Base-by-base conservation (phyloP, 164 flowering plant species). In the Cinnamomum chago region DNA sequence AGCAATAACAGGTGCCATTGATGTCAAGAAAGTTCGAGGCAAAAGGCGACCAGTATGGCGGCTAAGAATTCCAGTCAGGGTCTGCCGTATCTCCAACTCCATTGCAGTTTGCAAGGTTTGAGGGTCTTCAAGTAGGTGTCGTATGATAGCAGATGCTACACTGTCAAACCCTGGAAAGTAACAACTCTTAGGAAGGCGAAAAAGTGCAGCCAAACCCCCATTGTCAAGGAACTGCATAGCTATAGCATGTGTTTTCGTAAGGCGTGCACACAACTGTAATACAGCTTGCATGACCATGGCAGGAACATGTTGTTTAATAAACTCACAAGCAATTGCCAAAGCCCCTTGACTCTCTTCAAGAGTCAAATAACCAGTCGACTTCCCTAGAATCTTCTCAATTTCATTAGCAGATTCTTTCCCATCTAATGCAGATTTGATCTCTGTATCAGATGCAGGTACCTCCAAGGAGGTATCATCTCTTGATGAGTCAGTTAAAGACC, bases 81-180 rank as follows among this genome's bases (percentile, higher is more conserved):
- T 83, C 76, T 93, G 99, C 2, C 95, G 83, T 75, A 95, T 93
- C 84, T 95, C 99, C 81, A 84, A 79, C 76, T 95, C 99, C 98
- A 95, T 95, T 23, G 97, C 97, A 70, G 87, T 85, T 89, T 93
- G 99, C 71, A 95, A 83, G 24, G 99, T 93, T 78, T 92, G 98
- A 58, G 98, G 98, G 81, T 95, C 99, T 82, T 95, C 99, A 78
- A 95, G 89, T 69, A 95, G 88, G 82, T 95, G 99, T 25, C 97
- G 80, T 18, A 91, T 75, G 30, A 95, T 95, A 76, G 92, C 90
- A 81, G 99, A 85, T 73, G 92, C 90, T 71, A 93, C 83, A 72
- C 84, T 86, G 72, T 95, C 93, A 87, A 85, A 92, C 22, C 99
- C 97, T 69, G 92, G 89, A 79, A 95, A 92, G 71, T 89, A 90